Evolutionary conservation across 1,139 yeast genomes (phyloP).

Genomic region (Kodamaea fungicola): DNA sequence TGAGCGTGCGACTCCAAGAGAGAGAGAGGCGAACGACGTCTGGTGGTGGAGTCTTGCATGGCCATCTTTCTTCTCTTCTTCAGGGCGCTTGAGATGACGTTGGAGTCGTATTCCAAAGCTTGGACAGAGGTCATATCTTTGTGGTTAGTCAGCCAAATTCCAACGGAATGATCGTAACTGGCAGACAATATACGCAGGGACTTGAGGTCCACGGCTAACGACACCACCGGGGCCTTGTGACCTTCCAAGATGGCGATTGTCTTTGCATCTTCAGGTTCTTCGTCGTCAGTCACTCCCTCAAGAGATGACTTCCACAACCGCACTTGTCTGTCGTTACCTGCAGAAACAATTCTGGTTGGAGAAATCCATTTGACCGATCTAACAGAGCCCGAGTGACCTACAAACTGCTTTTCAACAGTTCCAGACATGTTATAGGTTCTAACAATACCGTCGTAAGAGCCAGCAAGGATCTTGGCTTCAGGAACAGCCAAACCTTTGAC

Average conservation of each 20-base stretch:
- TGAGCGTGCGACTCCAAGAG: slow-evolving; percentile 76
- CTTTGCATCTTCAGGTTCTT: slow-evolving; percentile 51
- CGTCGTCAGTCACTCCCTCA: slow-evolving; percentile 32
- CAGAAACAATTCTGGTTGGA: slow-evolving; percentile 73
- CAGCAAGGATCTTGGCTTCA: slow-evolving; percentile 66
- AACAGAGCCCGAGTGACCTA: slow-evolving; percentile 86
- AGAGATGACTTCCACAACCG: slow-evolving; percentile 80
- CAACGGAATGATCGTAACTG: slow-evolving; percentile 76
- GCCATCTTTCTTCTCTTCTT: slow-evolving; percentile 86
- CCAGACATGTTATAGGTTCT: slow-evolving; percentile 87
- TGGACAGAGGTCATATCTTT: slow-evolving; percentile 80
- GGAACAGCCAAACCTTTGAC: slow-evolving; percentile 3
- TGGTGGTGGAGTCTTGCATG: slow-evolving; percentile 67
- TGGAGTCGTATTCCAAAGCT: slow-evolving; percentile 50
- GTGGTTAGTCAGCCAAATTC: slow-evolving; percentile 83
- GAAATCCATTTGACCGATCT: slow-evolving; percentile 78
- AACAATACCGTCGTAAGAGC: slow-evolving; percentile 92
- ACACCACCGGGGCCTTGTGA: slow-evolving; percentile 81
- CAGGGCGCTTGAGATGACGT: slow-evolving; percentile 70
- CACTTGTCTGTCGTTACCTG: slow-evolving; percentile 84
- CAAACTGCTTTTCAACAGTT: slow-evolving; percentile 73
- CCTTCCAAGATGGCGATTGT: slow-evolving; percentile 84
- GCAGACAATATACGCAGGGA: slow-evolving; percentile 72
- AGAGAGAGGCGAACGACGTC: slow-evolving; percentile 78
- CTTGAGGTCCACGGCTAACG: slow-evolving; percentile 57